A percentile compares a stretch with the other conserved stretches of the same genome.
phyloP scores from a whole-genome alignment of 495 filamentous ascomycete genomes.

The Penicillium waksmanii region DNA sequence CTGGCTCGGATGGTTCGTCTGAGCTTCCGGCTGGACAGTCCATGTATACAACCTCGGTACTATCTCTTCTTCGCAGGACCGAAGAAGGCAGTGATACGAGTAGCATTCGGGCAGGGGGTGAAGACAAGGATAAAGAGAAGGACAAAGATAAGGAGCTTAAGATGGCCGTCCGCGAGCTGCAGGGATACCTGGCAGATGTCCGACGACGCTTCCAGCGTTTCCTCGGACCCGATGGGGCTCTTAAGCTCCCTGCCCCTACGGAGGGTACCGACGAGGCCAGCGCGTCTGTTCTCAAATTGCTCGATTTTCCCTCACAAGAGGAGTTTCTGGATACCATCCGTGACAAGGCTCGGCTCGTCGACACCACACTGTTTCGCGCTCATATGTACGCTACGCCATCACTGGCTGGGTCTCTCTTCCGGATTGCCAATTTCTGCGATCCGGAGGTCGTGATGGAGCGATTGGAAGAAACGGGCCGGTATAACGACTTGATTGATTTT shows the following conservation, averaged over 20 bases:
- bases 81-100: conserved; percentile 51
- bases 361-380: conserved; percentile 90
- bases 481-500: conserved; percentile 95
- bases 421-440: conserved; percentile 96
- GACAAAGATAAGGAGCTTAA: conserved; percentile 68
- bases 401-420: conserved; percentile 86
- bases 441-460: conserved; percentile 93
- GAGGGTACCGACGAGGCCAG: conserved; percentile 57
- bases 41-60: conserved; percentile 58
- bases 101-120: conserved; percentile 44
- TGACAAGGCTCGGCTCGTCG: conserved; percentile 77
- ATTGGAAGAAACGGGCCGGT: conserved; percentile 83
- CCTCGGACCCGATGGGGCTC: conserved; percentile 72
- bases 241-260: conserved; percentile 61
- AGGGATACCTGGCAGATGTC: conserved; percentile 82
- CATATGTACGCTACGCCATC: conserved; percentile 89
- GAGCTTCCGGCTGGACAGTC: conserved; percentile 29
- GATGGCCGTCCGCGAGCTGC: conserved; percentile 77
- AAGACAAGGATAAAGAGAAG: conserved; percentile 40
- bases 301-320: conserved; percentile 48
- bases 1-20: conserved; percentile 33
- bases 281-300: conserved; percentile 46
- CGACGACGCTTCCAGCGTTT: conserved; percentile 80
- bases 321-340: conserved; percentile 72
- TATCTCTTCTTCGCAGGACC: conserved; percentile 53